Conservation (phyloP, 495 filamentous ascomycete genomes). For the Penicillium coffeae region DNA sequence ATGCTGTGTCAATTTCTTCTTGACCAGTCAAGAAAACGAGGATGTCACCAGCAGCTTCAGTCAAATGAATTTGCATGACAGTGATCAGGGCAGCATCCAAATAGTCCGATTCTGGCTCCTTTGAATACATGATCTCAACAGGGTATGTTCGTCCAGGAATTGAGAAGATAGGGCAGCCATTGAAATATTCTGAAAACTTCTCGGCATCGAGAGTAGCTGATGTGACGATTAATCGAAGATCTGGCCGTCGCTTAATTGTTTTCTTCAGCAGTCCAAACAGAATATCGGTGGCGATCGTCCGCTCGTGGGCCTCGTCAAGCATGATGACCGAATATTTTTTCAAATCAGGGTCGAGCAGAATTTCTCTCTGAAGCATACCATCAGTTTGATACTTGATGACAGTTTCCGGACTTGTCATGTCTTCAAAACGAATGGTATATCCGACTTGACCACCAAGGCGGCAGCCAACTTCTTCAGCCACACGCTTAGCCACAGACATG, state of each 20-base stretch:
- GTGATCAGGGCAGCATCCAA: conserved; percentile 92
- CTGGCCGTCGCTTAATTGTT: conserved; percentile 77
- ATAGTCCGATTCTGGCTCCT: conserved; percentile 94
- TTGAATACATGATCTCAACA: conserved; percentile 90
- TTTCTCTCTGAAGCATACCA: conserved; percentile 94
- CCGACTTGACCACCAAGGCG: conserved; percentile 88
- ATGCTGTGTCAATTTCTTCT: conserved; percentile 95
- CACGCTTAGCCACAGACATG: conserved; percentile 95
- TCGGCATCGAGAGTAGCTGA: conserved; percentile 95
- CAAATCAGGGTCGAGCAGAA: conserved; percentile 83
- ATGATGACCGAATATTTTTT: conserved; percentile 93
- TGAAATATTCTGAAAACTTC: conserved; percentile 95
- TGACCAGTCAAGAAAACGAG: conserved; percentile 94
- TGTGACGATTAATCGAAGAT: conserved; percentile 93
- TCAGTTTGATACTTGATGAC: conserved; percentile 99
- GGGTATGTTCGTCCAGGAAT: conserved; percentile 94
- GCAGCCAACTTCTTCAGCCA: conserved; percentile 94
- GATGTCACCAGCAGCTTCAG: conserved; percentile 87
- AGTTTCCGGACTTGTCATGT: conserved; percentile 83
- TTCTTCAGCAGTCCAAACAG: conserved; percentile 94
- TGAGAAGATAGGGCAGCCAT: conserved; percentile 89
- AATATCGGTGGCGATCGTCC: conserved; percentile 94
- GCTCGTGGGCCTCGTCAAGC: conserved; percentile 97
- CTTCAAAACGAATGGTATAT: conserved; percentile 97
- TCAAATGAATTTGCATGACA: conserved; percentile 97